Conservation (phyloP, 2,329 filamentous ascomycete genomes). For the Colletotrichum sidae region DNA sequence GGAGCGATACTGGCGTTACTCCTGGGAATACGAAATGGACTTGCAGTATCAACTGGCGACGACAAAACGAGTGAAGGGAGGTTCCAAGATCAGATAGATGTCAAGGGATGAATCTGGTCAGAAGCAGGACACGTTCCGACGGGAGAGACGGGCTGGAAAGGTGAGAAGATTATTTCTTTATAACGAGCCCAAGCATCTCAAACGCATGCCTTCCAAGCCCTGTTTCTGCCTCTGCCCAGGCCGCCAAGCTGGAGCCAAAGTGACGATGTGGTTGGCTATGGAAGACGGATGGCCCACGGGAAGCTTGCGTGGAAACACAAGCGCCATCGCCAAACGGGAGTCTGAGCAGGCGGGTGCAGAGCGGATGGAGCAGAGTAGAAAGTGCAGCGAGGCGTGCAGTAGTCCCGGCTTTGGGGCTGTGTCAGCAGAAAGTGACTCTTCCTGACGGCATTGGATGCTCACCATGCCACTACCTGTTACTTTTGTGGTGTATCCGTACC, state of each 20-base stretch:
- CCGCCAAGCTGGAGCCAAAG: slow-evolving; percentile 30
- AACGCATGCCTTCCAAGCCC: slow-evolving; percentile 31
- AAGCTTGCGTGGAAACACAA: background rate
- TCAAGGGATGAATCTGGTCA: slow-evolving; percentile 28
- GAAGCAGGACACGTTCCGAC: slow-evolving; percentile 22
- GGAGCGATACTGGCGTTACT: slow-evolving; percentile 7
- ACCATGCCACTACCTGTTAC: too few relatives aligned
- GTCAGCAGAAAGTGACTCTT: slow-evolving; percentile 26
- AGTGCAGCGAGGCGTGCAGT: slow-evolving; percentile 33
- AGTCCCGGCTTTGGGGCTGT: slow-evolving; percentile 37
- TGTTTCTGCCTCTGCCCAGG: slow-evolving; percentile 29
- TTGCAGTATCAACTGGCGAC: background rate
- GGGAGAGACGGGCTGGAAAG: slow-evolving; percentile 7
- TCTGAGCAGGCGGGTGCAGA: background rate
- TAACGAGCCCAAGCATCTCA: slow-evolving; percentile 18
- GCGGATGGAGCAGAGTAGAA: background rate
- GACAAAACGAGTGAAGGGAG: slow-evolving; percentile 32
- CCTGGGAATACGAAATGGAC: slow-evolving; percentile 8
- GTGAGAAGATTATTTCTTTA: slow-evolving; percentile 32
- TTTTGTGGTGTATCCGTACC: background rate
- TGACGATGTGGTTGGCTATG: slow-evolving; percentile 17
- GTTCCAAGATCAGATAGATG: slow-evolving; percentile 8
- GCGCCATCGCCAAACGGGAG: slow-evolving; percentile 28
- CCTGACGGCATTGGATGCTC: too few relatives aligned
- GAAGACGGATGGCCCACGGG: background rate